Evolutionary conservation across 2,329 filamentous ascomycete genomes (phyloP).

Genomic region (Penicillium griseofulvum): DNA sequence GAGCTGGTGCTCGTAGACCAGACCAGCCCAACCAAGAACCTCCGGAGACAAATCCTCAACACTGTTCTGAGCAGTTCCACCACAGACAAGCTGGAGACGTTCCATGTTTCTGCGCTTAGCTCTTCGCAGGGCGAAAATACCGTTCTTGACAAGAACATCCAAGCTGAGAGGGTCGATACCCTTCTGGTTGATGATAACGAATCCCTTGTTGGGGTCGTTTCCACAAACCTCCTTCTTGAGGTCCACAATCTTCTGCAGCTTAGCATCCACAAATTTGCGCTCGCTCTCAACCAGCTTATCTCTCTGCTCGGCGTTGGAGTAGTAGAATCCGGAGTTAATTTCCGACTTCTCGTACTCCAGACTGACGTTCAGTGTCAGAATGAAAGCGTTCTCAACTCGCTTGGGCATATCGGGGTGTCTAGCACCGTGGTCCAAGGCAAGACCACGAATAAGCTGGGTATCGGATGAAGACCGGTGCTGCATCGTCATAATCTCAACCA

Average conservation of each 20-base stretch:
- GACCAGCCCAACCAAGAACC: conserved; percentile 89
- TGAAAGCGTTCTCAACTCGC: conserved; percentile 89
- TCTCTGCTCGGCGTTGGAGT: conserved; percentile 92
- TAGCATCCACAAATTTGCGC: conserved; percentile 90
- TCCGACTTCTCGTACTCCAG: conserved; percentile 99
- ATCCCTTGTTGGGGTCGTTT: conserved; percentile 87
- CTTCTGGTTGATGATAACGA: conserved; percentile 99
- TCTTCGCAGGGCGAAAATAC: conserved; percentile 87
- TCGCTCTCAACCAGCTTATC: conserved; percentile 98
- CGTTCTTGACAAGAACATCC: conserved; percentile 96
- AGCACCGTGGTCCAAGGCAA: conserved; percentile 92
- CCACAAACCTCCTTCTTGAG: conserved; percentile 98
- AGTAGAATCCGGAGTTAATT: conserved; percentile 99
- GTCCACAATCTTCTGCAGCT: conserved; percentile 95
- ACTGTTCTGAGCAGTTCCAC: conserved; percentile 88
- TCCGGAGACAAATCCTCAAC: conserved; percentile 89
- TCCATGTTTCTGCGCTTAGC: conserved; percentile 99
- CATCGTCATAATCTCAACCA: conserved; percentile 99
- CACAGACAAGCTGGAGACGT: conserved; percentile 89
- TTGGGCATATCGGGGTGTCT: conserved; percentile 98
- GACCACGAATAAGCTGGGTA: conserved; percentile 89
- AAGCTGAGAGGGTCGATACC: conserved; percentile 95
- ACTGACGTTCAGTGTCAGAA: conserved; percentile 92
- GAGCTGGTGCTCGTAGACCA: conserved; percentile 94
- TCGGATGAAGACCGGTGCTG: conserved; percentile 95